Evolutionary conservation across 2,329 filamentous ascomycete species (phyloP).

Genomic region (Fusarium napiforme): DNA sequence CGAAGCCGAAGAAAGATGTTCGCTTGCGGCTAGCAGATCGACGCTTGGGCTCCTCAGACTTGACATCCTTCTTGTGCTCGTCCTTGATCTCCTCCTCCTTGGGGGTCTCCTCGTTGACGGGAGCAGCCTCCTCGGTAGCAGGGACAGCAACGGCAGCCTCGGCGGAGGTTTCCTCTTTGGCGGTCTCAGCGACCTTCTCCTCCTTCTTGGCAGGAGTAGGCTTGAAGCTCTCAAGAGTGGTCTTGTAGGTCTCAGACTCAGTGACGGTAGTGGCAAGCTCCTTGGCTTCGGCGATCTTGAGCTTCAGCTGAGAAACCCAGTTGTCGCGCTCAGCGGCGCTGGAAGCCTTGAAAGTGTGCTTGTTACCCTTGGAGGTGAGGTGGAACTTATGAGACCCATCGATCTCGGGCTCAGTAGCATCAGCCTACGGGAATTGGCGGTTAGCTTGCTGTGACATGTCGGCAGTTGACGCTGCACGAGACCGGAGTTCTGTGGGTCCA

Average conservation of each 20-base stretch:
- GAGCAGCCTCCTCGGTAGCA: constrained; percentile 40
- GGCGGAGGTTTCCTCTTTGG: constrained; percentile 48
- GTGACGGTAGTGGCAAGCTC: constrained; percentile 77
- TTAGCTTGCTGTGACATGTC: constrained; percentile 28
- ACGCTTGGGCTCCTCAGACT: constrained; percentile 70
- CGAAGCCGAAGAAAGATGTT: constrained; percentile 71
- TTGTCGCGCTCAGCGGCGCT: constrained; percentile 83
- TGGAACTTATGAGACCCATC: constrained; percentile 85
- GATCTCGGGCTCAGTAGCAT: constrained; percentile 76
- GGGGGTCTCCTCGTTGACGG: constrained; percentile 49
- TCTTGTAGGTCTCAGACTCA: constrained; percentile 89
- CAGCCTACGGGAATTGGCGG: constrained; percentile 55
- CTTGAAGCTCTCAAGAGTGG: constrained; percentile 77
- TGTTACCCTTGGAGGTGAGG: constrained; percentile 86
- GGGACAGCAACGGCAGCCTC: constrained; percentile 43
- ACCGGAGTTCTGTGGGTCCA: constrained; percentile 27
- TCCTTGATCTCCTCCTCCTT: constrained; percentile 52
- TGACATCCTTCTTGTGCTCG: constrained; percentile 56
- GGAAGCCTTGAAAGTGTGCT: constrained; percentile 91
- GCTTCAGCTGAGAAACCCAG: constrained; percentile 88
- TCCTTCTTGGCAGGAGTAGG: constrained; percentile 59
- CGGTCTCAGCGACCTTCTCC: constrained; percentile 52
- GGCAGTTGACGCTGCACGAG: constrained; percentile 28
- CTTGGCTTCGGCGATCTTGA: constrained; percentile 87
- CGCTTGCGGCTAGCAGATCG: constrained; percentile 75